Percentiles rank a stretch among this genome's conserved stretches.
These are phyloP conservation scores for Phanerodontia chrysosporium DNA, from an alignment of 768 basidiomycete species.

Conservation along the genomic window DNA sequence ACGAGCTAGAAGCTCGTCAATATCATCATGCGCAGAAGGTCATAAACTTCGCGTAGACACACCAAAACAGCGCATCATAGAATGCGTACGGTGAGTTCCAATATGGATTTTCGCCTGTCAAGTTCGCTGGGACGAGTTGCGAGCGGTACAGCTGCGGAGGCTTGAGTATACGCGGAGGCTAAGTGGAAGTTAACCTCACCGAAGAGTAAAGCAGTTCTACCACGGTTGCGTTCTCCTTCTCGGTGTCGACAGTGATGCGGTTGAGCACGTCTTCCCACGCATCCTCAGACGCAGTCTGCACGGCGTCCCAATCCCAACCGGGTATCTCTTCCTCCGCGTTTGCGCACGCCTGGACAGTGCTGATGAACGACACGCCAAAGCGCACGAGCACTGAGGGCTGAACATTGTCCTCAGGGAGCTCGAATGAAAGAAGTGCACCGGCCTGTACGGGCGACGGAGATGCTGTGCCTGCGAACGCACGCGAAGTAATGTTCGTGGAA, in stretches of 20 bases:
- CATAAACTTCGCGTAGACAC: too few relatives aligned
- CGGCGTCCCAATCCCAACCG: constrained; percentile 40
- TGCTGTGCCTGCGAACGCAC: constrained; percentile 36
- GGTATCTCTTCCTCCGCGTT: constrained; percentile 23
- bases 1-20: too few relatives aligned
- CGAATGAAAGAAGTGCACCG: constrained; percentile 40
- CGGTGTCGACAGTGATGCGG: constrained; percentile 32
- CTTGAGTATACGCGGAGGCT: too few relatives aligned
- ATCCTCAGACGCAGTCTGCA: constrained; percentile 33
- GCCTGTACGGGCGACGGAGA: constrained; percentile 38
- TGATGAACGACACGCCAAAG: constrained; percentile 25
- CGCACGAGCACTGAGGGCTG: constrained; percentile 17
- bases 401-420: constrained; percentile 18
- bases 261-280: constrained; percentile 43
- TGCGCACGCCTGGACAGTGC: constrained; percentile 19
- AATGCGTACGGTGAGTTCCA: constrained; percentile 44
- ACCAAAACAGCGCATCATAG: constrained; percentile 51
- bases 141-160: constrained; percentile 41
- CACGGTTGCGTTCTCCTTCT: constrained; percentile 37
- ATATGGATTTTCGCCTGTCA: constrained; percentile 48
- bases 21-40: too few relatives aligned
- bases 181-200: constrained; percentile 23
- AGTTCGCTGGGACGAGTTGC: constrained; percentile 47
- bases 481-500: constrained; percentile 27
- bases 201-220: constrained; percentile 46